Conservation (phyloP, 148 eudicot species). For the Silene conica region DNA sequence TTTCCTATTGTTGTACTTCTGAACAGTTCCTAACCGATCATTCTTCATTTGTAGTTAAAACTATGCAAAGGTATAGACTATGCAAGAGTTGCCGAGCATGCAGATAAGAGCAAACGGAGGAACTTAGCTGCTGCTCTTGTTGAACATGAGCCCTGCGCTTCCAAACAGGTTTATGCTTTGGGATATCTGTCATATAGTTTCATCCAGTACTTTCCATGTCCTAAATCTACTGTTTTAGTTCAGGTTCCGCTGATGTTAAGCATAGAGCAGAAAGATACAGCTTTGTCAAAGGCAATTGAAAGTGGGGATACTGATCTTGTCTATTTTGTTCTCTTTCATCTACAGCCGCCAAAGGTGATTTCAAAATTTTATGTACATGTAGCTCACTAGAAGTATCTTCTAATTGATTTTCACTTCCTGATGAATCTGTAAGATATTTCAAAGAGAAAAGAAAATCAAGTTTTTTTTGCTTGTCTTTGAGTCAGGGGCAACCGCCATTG, state of each 20-base stretch:
- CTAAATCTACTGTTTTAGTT: conserved; percentile 11
- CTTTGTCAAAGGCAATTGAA: conserved; percentile 84
- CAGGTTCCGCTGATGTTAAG: conserved; percentile 93
- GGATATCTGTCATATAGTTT: background rate
- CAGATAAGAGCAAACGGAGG: conserved; percentile 85
- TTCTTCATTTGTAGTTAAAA: conserved; percentile 53
- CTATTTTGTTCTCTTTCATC: conserved; percentile 87
- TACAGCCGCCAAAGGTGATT: conserved; percentile 71
- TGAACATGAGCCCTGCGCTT: conserved; percentile 92
- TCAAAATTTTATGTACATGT: background rate
- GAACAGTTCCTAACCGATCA: conserved; percentile 8
- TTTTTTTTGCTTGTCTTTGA: conserved; percentile 16
- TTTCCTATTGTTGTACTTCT: background rate
- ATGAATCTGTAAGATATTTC: background rate
- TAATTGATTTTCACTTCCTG: background rate
- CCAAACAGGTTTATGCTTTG: conserved; percentile 65
- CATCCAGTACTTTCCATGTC: conserved; percentile 1
- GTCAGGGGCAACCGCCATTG: conserved; percentile 63
- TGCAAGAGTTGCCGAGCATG: conserved; percentile 98
- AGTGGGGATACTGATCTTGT: conserved; percentile 98
- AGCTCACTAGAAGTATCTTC: background rate
- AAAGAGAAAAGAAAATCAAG: background rate
- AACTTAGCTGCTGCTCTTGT: conserved; percentile 95
- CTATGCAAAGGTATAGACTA: conserved; percentile 90
- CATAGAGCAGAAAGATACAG: conserved; percentile 92